Percentiles rank a stretch among this genome's conserved stretches.
phyloP scores from a whole-genome alignment of 306 rosid species.

The Lathyrus oleraceus region DNA sequence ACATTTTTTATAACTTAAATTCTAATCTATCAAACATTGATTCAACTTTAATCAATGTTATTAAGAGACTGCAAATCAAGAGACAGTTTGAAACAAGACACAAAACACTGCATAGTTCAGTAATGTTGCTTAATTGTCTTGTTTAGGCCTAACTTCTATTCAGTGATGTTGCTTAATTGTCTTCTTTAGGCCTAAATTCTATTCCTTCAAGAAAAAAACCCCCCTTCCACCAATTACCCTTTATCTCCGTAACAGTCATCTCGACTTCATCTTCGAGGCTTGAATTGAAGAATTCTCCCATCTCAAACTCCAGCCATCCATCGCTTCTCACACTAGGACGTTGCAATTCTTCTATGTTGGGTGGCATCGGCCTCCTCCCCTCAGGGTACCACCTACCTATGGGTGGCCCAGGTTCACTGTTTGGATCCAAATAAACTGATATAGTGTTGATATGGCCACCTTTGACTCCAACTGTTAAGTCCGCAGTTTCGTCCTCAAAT shows the following conservation, averaged over 20 bases:
- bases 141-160: slow-evolving; percentile 64
- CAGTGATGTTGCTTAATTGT: slow-evolving; percentile 29
- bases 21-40: no score
- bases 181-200: slow-evolving; percentile 59
- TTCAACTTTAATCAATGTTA: no score
- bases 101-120: neutral
- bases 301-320: slow-evolving; percentile 69
- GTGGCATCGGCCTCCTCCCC: no score
- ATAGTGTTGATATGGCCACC: slow-evolving; percentile 10
- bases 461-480: slow-evolving; percentile 33
- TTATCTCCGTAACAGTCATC: slow-evolving; percentile 43
- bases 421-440: slow-evolving; percentile 14
- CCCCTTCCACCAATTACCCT: slow-evolving; percentile 42
- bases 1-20: no score
- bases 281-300: slow-evolving; percentile 62
- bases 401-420: neutral
- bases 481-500: slow-evolving; percentile 40
- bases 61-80: no score
- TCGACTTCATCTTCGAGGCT: slow-evolving; percentile 45
- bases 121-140: slow-evolving; percentile 15
- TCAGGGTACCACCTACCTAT: no score
- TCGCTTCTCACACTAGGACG: slow-evolving; percentile 51
- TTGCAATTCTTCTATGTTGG: neutral
- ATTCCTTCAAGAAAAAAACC: slow-evolving; percentile 71
- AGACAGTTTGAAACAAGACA: no score